Evolutionary conservation across 1,284 basidiomycete species (phyloP).

Genomic region (Xerocomus nothofagi): DNA sequence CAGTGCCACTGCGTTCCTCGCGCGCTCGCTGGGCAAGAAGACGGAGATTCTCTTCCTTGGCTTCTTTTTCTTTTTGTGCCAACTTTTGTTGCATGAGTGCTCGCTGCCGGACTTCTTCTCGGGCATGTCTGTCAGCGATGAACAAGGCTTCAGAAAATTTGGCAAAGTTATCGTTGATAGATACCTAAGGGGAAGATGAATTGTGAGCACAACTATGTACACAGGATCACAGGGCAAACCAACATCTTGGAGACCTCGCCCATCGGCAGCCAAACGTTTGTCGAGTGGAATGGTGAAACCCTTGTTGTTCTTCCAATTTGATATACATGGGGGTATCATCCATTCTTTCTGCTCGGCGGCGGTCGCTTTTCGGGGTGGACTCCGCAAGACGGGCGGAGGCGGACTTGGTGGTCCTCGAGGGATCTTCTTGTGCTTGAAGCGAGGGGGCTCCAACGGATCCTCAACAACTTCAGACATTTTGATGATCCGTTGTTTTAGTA

Average conservation of each 20-base stretch:
- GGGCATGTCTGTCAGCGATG: slow-evolving; percentile 96
- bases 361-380: slow-evolving; percentile 94
- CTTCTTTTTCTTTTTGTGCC: slow-evolving; percentile 93
- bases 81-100: slow-evolving; percentile 98
- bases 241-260: slow-evolving; percentile 95
- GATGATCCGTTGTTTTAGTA: slow-evolving; percentile 92
- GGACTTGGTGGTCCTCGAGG: slow-evolving; percentile 94
- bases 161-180: slow-evolving; percentile 99
- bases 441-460: slow-evolving; percentile 94
- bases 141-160: slow-evolving; percentile 97
- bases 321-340: slow-evolving; percentile 99
- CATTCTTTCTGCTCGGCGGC: slow-evolving; percentile 98
- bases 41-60: slow-evolving; percentile 95
- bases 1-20: slow-evolving; percentile 87
- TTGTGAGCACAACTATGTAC: slow-evolving; percentile 4
- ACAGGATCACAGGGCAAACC: slow-evolving; percentile 34
- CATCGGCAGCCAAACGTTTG: slow-evolving; percentile 97
- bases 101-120: slow-evolving; percentile 96
- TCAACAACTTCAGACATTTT: slow-evolving; percentile 98
- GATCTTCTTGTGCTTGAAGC: slow-evolving; percentile 99
- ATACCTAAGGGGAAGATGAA: slow-evolving; percentile 54
- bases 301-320: slow-evolving; percentile 99
- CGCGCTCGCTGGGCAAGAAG: slow-evolving; percentile 92
- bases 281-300: slow-evolving; percentile 99
- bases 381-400: slow-evolving; percentile 94